Percentiles rank a stretch among this genome's conserved stretches.
Evolutionary conservation across 768 basidiomycete genomes (phyloP).

Genomic region (Hortiboletus campestris): DNA sequence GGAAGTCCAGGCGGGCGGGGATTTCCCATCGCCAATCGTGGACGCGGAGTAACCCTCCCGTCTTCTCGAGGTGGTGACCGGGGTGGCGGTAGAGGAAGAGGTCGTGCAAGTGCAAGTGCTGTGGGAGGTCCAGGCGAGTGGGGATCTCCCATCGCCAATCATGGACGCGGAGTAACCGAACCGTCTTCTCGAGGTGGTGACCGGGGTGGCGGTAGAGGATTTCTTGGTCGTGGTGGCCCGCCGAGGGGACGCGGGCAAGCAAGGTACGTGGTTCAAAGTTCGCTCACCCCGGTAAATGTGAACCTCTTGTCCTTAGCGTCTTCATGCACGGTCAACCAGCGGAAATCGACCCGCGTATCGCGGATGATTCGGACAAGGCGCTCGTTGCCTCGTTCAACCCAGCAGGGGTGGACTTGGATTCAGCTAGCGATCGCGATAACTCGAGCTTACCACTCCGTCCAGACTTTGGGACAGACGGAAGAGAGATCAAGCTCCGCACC

Average conservation of each 20-base stretch:
- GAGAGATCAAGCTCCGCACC: neutral
- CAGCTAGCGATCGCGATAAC: no score
- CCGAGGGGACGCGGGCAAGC: neutral
- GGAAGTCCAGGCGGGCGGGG: no score
- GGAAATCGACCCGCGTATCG: neutral
- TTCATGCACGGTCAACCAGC: neutral
- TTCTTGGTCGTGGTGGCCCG: neutral
- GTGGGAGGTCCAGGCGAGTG: no score
- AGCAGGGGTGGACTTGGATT: neutral
- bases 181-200: neutral
- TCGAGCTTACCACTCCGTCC: neutral
- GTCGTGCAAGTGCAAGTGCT: neutral
- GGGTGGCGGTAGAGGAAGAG: neutral
- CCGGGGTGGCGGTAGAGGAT: neutral
- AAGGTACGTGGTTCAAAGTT: neutral
- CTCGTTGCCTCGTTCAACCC: neutral
- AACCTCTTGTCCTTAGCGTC: neutral
- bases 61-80: no score
- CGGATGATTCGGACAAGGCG: neutral
- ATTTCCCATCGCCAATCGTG: neutral
- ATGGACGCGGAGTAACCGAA: neutral
- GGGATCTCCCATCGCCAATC: neutral
- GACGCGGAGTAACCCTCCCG: no score
- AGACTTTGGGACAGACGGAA: neutral
- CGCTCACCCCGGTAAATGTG: neutral